Evolutionary conservation across 2,329 filamentous ascomycete genomes (phyloP).

Genomic region (Tricladium varicosporioides): DNA sequence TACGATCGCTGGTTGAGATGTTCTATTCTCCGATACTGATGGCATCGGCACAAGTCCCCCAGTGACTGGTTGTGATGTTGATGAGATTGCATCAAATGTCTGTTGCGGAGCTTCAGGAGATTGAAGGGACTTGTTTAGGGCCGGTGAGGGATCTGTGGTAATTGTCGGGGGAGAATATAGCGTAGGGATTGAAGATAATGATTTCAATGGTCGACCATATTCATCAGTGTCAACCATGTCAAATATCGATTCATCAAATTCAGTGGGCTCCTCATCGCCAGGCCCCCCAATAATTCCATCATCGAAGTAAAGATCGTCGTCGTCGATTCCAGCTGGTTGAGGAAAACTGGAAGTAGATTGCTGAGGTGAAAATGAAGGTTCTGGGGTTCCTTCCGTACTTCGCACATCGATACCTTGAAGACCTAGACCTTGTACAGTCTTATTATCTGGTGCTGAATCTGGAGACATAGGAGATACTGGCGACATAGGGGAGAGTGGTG

Average conservation of each 20-base stretch:
- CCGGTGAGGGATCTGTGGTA: slow-evolving; percentile 17
- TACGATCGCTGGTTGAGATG: slow-evolving; percentile 1
- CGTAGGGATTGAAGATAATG: slow-evolving; percentile 28
- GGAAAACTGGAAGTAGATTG: slow-evolving; percentile 2
- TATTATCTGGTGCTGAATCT: not conserved
- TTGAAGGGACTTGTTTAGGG: slow-evolving; percentile 14
- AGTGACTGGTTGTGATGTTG: not conserved
- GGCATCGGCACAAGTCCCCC: slow-evolving; percentile 25
- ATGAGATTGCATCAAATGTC: slow-evolving; percentile 7
- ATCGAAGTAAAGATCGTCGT: slow-evolving; percentile 70
- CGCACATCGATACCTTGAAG: slow-evolving; percentile 20
- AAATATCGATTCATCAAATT: slow-evolving; percentile 73
- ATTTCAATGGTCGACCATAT: slow-evolving; percentile 57
- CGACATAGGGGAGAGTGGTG: slow-evolving; percentile 18
- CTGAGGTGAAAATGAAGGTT: too few relatives aligned
- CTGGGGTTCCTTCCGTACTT: too few relatives aligned
- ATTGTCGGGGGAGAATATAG: slow-evolving; percentile 29
- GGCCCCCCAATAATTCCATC: slow-evolving; percentile 53
- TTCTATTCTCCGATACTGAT: slow-evolving; percentile 19
- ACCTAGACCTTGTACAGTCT: slow-evolving; percentile 21
- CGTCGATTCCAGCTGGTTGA: slow-evolving; percentile 32
- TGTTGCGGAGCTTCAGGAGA: slow-evolving; percentile 1
- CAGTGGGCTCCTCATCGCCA: slow-evolving; percentile 45
- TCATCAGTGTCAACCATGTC: slow-evolving; percentile 64
- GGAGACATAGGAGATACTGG: not conserved